phyloP scores from a whole-genome alignment of 2,329 filamentous ascomycete species.

The Drechslera avenae region DNA sequence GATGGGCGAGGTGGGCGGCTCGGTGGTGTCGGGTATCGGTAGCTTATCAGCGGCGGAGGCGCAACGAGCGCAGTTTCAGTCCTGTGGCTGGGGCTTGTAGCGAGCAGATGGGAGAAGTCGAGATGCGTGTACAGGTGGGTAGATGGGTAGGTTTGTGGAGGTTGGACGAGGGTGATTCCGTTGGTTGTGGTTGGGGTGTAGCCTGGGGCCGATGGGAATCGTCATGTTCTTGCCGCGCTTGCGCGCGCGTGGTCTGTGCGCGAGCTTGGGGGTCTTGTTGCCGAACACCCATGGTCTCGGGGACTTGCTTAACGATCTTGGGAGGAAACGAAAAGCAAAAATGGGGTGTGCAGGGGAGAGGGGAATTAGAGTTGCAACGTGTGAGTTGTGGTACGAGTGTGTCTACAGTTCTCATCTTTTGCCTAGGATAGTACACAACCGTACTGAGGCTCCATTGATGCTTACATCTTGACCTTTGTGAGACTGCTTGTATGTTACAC shows the following conservation, averaged over 20 bases:
- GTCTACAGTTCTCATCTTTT: no score
- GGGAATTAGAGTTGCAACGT: no score
- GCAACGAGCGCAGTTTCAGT: constrained; percentile 6
- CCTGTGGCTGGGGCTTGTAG: background rate
- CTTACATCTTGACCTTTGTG: no score
- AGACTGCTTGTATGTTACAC: no score
- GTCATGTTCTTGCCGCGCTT: constrained; percentile 21
- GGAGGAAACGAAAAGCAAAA: no score
- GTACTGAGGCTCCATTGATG: no score
- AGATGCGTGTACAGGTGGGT: background rate
- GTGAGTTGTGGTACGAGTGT: no score
- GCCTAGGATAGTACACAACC: no score
- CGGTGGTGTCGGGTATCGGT: constrained; percentile 14
- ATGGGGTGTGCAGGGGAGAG: no score
- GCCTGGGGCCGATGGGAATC: constrained; percentile 10
- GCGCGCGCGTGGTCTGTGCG: constrained; percentile 10
- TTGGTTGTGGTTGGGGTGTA: constrained; percentile 7
- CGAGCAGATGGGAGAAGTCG: background rate
- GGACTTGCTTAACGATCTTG: no score
- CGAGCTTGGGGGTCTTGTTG: no score
- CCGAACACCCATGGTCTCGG: no score
- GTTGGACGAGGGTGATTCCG: constrained; percentile 6
- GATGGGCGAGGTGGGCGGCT: constrained; percentile 27
- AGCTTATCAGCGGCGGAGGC: constrained; percentile 19
- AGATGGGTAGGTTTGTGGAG: background rate